Conservation (phyloP, 331 rosid genomes). For the Spiraea crenata region DNA sequence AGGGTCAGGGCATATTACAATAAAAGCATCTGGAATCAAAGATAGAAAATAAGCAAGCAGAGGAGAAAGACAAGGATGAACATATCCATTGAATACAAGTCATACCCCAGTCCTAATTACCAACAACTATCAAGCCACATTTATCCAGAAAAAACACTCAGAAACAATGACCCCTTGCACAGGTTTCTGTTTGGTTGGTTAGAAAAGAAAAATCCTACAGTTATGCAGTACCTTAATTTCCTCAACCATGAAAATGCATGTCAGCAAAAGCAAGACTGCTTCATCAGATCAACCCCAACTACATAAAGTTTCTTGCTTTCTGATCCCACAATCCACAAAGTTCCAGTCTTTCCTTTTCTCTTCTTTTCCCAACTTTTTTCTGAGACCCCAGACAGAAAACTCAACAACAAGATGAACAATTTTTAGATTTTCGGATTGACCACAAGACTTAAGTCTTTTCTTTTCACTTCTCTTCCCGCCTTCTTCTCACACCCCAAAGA, state of each 20-base stretch:
- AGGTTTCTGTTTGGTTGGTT: slow-evolving; percentile 22
- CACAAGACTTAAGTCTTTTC: not conserved
- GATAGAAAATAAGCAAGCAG: not conserved
- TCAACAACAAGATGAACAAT: not conserved
- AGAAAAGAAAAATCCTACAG: slow-evolving; percentile 7
- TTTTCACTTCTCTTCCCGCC: not conserved
- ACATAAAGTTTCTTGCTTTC: not conserved
- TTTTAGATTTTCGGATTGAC: too few species aligned
- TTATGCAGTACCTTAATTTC: not conserved
- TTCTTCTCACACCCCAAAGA: not conserved
- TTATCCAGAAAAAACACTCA: not conserved
- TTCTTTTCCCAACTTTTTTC: slow-evolving; percentile 9
- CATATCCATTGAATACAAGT: not conserved
- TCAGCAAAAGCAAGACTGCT: slow-evolving; percentile 12
- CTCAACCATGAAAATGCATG: slow-evolving; percentile 21
- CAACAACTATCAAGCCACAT: too few species aligned
- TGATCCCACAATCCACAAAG: not conserved
- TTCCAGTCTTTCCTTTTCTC: not conserved
- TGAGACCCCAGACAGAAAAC: not conserved
- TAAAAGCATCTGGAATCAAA: not conserved
- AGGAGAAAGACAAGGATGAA: not conserved
- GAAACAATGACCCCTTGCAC: not conserved
- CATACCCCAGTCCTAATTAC: not conserved
- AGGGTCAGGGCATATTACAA: too few species aligned
- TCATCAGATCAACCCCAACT: slow-evolving; percentile 9